Base-by-base conservation (phyloP, 2,329 filamentous ascomycete genomes). In the Fusarium chuoi region DNA sequence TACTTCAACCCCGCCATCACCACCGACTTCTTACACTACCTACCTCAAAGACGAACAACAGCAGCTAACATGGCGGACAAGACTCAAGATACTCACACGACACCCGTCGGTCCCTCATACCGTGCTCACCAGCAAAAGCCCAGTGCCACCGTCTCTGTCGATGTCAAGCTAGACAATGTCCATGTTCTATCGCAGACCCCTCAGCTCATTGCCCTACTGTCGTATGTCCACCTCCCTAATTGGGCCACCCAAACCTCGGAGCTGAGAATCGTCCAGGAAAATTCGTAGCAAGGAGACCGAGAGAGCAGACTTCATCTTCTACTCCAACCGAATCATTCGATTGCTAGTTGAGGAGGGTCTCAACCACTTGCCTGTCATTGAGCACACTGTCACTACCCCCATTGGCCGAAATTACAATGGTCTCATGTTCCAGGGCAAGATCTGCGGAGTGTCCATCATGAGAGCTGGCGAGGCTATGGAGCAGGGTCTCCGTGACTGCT, bases 361-460 rank as follows among this genome's bases (percentile, higher is more conserved):
- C 62, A 99, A 99, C 83, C 96, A 99, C 82, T 89, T 99, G 46
- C 96, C 96, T 3, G 94, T 97, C 24, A 91, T 97, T 59, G 92
- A 94, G 80, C 94, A 97, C 79, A 91, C 92, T 36, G 93, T 99
- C 79, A 97, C 92, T 46, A 98, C 96, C 12, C 96, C 96, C 1
- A 93, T 98, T 48, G 96, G 95, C 45, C 91, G 92, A 72, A 90
- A 90, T 59, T 99, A 99, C 84, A 90, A 93, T 39, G 96, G 96
- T 35, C 93, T 99, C 73, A 93, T 93, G 84, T 99, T 99, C 79
- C 93, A 98, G 82, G 96, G 96, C 75, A 98, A 98, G 85, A 99
- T 99, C 77, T 99, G 96, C 80, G 96, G 96, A 62, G 96, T 99
- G 22, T 97, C 94, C 12, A 99, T 99, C 78, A 98, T 99, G 96